Base-by-base conservation (phyloP, 129 eudicot species). In the Cynara cardunculus region DNA sequence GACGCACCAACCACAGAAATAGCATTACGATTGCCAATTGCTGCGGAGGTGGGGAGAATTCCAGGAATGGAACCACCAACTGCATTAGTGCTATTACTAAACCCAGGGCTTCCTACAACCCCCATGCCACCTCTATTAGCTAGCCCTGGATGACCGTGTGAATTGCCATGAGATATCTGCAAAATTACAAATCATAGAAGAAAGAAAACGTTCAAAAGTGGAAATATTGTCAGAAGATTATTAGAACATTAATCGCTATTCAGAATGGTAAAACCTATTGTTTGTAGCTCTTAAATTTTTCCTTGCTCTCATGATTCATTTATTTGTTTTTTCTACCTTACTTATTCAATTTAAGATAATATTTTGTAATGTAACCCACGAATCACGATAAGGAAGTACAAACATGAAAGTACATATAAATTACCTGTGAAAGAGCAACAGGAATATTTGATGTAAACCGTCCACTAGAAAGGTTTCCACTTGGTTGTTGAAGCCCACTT, bases 31-130 rank as follows among this genome's bases (percentile, higher is more conserved):
- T 88, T 96, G 18, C 92, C 89, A 41, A 96, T 87, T 71, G 91
- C 86, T 21, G 95, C 91, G 28, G 99, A 96, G 37, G 97, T 88
- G 27, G 99, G 88, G 14, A 92, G 89, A 78, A 92, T 86, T 76
- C 97, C 99, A 5, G 97, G 97, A 75, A 92, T 88, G 21, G 99
- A 94, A 84, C 97, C 98, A 53, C 92, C 92, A 32, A 93, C 93
- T 14, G 92, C 92, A 70, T 87, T 96, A 18, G 89, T 35, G 74
- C 84, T 81, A 81, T 87, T 89, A 84, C 84, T 86, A 71, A 81
- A 96, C 69, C 97, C 99, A 26, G 92, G 90, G 85, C 85, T 91
- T 81, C 99, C 99, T 66, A 89, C 94, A 71, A 92, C 88, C 81
- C 83, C 84, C 97, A 96, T 96, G 67, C 93, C 94, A 61, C 97